Conservation (phyloP, 2,329 filamentous ascomycete genomes). For the Paecilomyces dactylethromorphus region DNA sequence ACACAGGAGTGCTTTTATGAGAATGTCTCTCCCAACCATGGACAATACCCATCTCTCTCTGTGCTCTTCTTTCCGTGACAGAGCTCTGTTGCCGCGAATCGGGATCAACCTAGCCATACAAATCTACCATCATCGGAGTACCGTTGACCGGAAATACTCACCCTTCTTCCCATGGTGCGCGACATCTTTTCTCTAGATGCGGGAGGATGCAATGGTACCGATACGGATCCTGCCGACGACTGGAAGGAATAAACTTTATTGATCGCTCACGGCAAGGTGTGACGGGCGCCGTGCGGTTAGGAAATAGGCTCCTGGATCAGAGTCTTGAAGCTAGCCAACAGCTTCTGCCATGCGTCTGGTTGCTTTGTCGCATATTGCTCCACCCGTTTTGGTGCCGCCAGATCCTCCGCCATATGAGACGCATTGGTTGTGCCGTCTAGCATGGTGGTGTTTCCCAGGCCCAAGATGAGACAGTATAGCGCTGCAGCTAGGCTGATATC, state of each 20-base stretch:
- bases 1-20: not conserved
- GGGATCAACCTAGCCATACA: not conserved
- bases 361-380: conserved; percentile 39
- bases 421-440: conserved; percentile 52
- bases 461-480: conserved; percentile 52
- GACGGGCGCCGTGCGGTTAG: not conserved
- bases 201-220: not conserved
- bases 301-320: conserved; percentile 24
- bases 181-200: not conserved
- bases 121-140: not conserved
- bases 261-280: not conserved
- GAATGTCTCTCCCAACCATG: not conserved
- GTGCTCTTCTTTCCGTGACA: not conserved
- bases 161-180: not conserved
- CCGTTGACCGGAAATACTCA: not conserved
- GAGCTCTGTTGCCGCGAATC: not conserved
- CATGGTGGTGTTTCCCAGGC: conserved; percentile 43
- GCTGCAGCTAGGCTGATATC: conserved; percentile 42
- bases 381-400: conserved; percentile 38
- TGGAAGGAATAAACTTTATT: not conserved
- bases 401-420: conserved; percentile 47
- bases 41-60: not conserved
- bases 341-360: conserved; percentile 44
- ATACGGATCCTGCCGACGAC: not conserved
- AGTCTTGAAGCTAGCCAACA: conserved; percentile 44